Conservation (phyloP, 805 yeast genomes). For the Zygosaccharomyces gambellarensis region DNA sequence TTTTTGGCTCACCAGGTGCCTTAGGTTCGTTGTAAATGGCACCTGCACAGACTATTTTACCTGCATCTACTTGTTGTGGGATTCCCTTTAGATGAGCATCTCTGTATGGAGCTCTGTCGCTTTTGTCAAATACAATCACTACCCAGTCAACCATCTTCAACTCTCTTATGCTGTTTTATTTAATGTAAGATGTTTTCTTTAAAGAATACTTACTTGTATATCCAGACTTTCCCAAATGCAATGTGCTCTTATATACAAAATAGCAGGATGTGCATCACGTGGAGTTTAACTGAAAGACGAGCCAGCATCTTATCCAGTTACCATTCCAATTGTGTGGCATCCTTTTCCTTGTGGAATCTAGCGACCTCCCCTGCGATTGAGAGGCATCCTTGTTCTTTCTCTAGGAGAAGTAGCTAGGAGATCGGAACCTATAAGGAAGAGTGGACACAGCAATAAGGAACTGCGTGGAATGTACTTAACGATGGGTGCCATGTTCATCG, state of each 20-base stretch:
- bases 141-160: conserved; percentile 51
- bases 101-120: conserved; percentile 51
- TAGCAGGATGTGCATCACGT: neutral
- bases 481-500: conserved; percentile 2
- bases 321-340: neutral
- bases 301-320: neutral
- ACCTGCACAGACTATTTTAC: conserved; percentile 46
- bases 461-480: conserved; percentile 16
- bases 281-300: neutral
- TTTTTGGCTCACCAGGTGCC: conserved; percentile 37
- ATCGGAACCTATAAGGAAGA: conserved; percentile 19
- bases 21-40: conserved; percentile 47
- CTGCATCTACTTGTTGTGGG: conserved; percentile 40
- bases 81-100: conserved; percentile 49
- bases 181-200: neutral
- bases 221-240: neutral
- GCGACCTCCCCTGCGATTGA: conserved; percentile 1
- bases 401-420: conserved; percentile 11
- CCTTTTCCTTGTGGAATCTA: neutral
- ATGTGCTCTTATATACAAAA: neutral
- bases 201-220: neutral
- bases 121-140: conserved; percentile 63
- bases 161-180: neutral
- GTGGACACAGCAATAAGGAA: conserved; percentile 19
- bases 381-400: conserved; percentile 5